phyloP scores from a whole-genome alignment of 805 yeast species.

The Yarrowia osloensis region DNA sequence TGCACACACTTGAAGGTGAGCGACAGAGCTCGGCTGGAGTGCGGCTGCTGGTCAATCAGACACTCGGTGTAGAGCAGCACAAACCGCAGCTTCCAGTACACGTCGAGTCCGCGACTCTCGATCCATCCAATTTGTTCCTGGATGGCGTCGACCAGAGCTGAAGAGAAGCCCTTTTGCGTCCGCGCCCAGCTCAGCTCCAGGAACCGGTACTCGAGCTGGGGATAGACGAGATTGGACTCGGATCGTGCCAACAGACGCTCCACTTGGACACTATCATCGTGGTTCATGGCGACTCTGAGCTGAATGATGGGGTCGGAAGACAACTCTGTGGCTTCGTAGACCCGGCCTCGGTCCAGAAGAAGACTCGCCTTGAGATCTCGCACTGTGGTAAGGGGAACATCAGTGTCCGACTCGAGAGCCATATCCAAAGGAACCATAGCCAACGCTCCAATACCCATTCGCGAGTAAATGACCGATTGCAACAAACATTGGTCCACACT shows the following conservation, averaged over 20 bases:
- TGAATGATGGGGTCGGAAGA: constrained; percentile 1
- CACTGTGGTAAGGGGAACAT: constrained; percentile 13
- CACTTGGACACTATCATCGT: not conserved
- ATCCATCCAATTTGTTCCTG: constrained; percentile 24
- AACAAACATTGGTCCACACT: not conserved
- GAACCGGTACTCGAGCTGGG: constrained; percentile 11
- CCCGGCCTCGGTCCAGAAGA: constrained; percentile 1
- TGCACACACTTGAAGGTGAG: constrained; percentile 53
- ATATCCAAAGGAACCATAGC: constrained; percentile 16
- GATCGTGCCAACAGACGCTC: constrained; percentile 1
- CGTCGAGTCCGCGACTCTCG: constrained; percentile 44
- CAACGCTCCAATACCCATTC: constrained; percentile 23
- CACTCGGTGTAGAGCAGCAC: constrained; percentile 1
- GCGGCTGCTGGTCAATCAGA: constrained; percentile 28
- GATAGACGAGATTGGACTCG: constrained; percentile 5
- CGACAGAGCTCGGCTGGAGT: constrained; percentile 55
- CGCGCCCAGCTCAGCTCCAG: constrained; percentile 12
- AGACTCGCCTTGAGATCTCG: constrained; percentile 7
- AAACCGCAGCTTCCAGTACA: constrained; percentile 41
- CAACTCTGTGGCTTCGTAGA: constrained; percentile 2
- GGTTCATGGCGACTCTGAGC: constrained; percentile 12
- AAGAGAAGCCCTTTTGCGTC: constrained; percentile 15
- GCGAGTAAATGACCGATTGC: constrained; percentile 9
- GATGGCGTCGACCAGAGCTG: not conserved
- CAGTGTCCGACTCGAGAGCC: constrained; percentile 21